Percentiles rank a stretch among this genome's conserved stretches.
phyloP scores from a whole-genome alignment of 1,284 basidiomycete species.

The Golubevia sp. region DNA sequence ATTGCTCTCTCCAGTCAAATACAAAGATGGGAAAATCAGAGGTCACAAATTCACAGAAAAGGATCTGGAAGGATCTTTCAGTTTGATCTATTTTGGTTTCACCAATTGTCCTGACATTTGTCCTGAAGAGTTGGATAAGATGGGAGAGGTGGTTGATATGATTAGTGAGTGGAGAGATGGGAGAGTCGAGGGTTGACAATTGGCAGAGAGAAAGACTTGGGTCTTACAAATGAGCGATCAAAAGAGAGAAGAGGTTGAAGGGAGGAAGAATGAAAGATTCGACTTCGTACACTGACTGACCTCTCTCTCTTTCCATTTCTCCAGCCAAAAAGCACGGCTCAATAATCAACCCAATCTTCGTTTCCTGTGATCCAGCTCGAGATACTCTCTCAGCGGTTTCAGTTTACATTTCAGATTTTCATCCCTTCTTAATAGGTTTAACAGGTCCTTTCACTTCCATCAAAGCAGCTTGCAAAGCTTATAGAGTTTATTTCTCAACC shows the following conservation, averaged over 20 bases:
- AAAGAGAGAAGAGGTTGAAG: slow-evolving; percentile 17
- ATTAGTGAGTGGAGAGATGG: slow-evolving; percentile 68
- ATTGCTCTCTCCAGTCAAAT: slow-evolving; percentile 23
- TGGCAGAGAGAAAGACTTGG: background rate
- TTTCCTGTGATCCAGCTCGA: slow-evolving; percentile 93
- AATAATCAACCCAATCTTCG: slow-evolving; percentile 75
- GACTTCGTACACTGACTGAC: too few relatives aligned
- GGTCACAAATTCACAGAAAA: slow-evolving; percentile 73
- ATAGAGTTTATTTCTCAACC: slow-evolving; percentile 88
- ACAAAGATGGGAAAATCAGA: background rate
- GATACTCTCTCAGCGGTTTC: slow-evolving; percentile 72
- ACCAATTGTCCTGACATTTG: slow-evolving; percentile 99
- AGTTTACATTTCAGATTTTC: slow-evolving; percentile 71
- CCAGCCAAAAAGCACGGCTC: slow-evolving; percentile 15
- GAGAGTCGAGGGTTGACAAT: background rate
- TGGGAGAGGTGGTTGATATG: slow-evolving; percentile 78
- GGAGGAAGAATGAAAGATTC: too few relatives aligned
- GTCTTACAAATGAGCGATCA: slow-evolving; percentile 50
- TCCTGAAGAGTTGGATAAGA: slow-evolving; percentile 96
- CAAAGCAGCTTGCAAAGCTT: slow-evolving; percentile 88
- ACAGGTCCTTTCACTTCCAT: slow-evolving; percentile 83
- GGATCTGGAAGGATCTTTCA: slow-evolving; percentile 77
- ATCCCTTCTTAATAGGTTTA: slow-evolving; percentile 84
- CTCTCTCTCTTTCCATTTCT: background rate
- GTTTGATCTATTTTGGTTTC: slow-evolving; percentile 86